Percentiles rank a stretch among this genome's conserved stretches.
phyloP scores from a whole-genome alignment of 2,329 filamentous ascomycete genomes.

The Rutstroemia sp. region DNA sequence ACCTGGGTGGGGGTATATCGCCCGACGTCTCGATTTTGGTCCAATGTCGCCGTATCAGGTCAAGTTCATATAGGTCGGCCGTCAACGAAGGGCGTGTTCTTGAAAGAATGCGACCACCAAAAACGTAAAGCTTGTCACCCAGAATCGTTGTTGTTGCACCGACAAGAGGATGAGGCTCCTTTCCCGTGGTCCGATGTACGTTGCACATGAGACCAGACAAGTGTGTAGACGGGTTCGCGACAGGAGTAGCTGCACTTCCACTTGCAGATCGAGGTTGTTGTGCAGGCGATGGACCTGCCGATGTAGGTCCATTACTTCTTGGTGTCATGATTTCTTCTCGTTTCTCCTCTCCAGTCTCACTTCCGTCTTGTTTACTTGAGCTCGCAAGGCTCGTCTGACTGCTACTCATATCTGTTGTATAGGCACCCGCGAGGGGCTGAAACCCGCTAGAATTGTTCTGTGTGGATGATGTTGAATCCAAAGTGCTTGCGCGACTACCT shows the following conservation, averaged over 20 bases:
- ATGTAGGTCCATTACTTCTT: conserved; percentile 45
- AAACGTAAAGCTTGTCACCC: conserved; percentile 94
- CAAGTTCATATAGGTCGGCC: conserved; percentile 86
- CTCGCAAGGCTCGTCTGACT: conserved; percentile 42
- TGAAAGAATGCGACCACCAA: conserved; percentile 84
- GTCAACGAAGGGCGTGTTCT: conserved; percentile 76
- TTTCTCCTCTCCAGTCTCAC: conserved; percentile 37
- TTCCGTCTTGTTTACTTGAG: conserved; percentile 36
- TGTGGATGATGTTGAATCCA: conserved; percentile 26
- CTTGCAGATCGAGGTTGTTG: conserved; percentile 34
- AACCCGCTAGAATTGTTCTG: conserved; percentile 18
- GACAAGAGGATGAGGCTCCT: conserved; percentile 83
- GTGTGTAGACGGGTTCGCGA: conserved; percentile 40
- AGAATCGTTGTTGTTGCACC: conserved; percentile 92
- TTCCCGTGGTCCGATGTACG: conserved; percentile 78
- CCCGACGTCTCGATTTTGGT: conserved; percentile 78
- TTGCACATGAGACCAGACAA: conserved; percentile 63
- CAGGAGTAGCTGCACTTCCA: conserved; percentile 34
- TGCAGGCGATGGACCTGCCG: conserved; percentile 50
- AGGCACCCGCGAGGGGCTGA: conserved; percentile 11
- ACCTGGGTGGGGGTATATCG: conserved; percentile 82
- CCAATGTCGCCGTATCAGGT: conserved; percentile 88
- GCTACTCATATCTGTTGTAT: conserved; percentile 22
- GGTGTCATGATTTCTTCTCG: conserved; percentile 40
- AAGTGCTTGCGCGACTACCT: conserved; percentile 27